A percentile compares a stretch with the other conserved stretches of the same genome.
phyloP scores from a whole-genome alignment of 768 basidiomycete species.

The Naganishia onofrii region DNA sequence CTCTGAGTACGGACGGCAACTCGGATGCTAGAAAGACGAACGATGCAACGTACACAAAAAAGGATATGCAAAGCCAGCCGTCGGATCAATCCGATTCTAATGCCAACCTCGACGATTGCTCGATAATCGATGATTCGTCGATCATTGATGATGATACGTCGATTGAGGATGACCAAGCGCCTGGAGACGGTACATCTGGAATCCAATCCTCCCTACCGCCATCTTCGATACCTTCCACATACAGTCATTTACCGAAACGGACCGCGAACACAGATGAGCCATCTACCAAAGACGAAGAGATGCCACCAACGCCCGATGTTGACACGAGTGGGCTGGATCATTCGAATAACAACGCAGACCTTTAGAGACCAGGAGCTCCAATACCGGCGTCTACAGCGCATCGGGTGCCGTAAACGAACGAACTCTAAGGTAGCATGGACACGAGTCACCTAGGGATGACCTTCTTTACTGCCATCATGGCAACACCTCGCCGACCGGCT shows the following conservation, averaged over 20 bases:
- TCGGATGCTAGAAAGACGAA: slow-evolving; percentile 3
- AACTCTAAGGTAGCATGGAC: too few relatives aligned
- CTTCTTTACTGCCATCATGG: too few relatives aligned
- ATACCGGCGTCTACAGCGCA: not conserved
- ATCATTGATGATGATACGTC: not conserved
- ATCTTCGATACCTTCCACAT: not conserved
- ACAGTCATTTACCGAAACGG: not conserved
- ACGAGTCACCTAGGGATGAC: too few relatives aligned
- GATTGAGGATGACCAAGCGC: not conserved
- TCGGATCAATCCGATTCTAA: not conserved
- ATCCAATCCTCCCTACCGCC: not conserved
- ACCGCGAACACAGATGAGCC: not conserved
- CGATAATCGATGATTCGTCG: too few relatives aligned
- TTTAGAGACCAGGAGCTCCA: not conserved
- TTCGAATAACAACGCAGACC: too few relatives aligned
- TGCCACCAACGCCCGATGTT: slow-evolving; percentile 3
- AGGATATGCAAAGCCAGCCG: not conserved
- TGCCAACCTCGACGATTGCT: not conserved
- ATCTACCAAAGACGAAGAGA: not conserved
- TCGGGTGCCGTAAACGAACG: too few relatives aligned
- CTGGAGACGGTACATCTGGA: not conserved
- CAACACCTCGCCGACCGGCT: too few relatives aligned
- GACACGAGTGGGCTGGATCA: slow-evolving; percentile 17
- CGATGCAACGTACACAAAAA: not conserved
- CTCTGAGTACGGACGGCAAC: not conserved